Conservation (phyloP, 2,329 filamentous ascomycete species). For the Cladorrhinum sp. region DNA sequence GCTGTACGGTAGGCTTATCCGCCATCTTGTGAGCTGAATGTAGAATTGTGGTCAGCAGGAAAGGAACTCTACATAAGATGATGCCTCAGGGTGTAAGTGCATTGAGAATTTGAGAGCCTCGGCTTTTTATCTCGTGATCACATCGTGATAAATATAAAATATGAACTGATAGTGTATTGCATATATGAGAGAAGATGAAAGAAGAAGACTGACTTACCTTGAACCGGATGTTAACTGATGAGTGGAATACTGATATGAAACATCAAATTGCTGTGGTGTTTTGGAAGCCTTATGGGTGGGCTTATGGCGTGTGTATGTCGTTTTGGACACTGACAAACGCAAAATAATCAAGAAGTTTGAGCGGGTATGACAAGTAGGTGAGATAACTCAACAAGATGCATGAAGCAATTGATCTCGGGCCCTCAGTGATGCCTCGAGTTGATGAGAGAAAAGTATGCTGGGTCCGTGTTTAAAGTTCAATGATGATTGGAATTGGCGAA, state of each 20-base stretch:
- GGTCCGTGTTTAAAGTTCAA: background rate
- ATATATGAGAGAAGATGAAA: background rate
- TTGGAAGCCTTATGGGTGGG: background rate
- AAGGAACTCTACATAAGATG: background rate
- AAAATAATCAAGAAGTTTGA: background rate
- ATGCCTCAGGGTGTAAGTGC: background rate
- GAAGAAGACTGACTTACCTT: background rate
- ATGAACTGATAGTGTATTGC: no score
- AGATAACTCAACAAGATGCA: background rate
- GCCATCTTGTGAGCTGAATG: background rate
- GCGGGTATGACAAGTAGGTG: background rate
- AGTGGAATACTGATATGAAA: background rate
- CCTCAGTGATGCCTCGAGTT: background rate
- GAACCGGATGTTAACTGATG: background rate
- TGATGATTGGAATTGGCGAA: constrained; percentile 2
- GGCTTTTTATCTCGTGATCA: background rate
- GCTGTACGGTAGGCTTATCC: background rate
- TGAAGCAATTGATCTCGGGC: background rate
- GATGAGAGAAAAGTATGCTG: background rate
- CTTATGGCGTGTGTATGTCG: background rate
- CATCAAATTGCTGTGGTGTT: background rate
- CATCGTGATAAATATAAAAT: background rate
- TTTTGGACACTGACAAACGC: background rate
- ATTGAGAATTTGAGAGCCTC: background rate
- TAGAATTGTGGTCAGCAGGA: background rate